Evolutionary conservation across 306 rosid genomes (phyloP).

Genomic region (Corylus avellana): DNA sequence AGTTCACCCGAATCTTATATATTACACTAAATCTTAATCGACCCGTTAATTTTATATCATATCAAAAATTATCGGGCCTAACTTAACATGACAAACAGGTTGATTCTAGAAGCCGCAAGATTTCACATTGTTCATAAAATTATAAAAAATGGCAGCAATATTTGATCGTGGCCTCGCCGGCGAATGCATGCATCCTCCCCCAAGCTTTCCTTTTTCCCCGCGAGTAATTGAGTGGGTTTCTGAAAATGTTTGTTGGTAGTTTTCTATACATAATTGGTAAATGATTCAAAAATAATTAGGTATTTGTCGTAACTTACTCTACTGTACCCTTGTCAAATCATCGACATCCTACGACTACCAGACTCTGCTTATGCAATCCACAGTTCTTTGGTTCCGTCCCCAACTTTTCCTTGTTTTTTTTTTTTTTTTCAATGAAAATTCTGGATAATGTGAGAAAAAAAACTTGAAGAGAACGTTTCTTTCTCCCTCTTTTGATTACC

Average conservation of each 20-base stretch:
- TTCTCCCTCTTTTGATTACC: background rate
- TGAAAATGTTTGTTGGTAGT: background rate
- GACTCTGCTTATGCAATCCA: background rate
- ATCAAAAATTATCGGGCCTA: too few species aligned
- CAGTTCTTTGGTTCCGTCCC: background rate
- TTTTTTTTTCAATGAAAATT: too few species aligned
- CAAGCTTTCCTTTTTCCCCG: background rate
- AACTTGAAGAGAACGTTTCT: too few species aligned
- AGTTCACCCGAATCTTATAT: too few species aligned
- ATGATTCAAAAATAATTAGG: constrained; percentile 9
- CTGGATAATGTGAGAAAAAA: too few species aligned
- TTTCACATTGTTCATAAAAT: background rate
- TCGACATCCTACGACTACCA: background rate
- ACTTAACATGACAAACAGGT: too few species aligned
- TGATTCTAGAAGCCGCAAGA: background rate
- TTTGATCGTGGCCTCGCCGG: background rate
- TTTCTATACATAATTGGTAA: background rate
- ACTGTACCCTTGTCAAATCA: background rate
- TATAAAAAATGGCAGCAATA: background rate
- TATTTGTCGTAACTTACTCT: constrained; percentile 15
- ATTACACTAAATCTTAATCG: too few species aligned
- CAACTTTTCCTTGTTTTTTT: background rate
- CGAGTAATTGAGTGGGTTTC: background rate
- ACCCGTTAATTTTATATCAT: too few species aligned
- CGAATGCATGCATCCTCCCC: background rate